Evolutionary conservation across 2,329 filamentous ascomycete species (phyloP).

Genomic region (Alternaria longipes): DNA sequence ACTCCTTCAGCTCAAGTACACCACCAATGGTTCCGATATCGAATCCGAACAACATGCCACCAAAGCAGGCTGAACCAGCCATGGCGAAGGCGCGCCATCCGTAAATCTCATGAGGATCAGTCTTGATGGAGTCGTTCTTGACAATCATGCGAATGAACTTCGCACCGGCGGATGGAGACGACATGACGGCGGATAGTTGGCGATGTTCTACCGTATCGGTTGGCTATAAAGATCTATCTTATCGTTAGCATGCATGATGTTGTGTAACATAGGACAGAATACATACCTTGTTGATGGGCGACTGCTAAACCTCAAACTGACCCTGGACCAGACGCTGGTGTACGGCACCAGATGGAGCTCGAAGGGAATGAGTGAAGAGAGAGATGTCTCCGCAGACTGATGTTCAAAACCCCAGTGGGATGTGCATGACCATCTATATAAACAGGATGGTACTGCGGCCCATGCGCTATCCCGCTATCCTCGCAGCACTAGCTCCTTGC

Average conservation of each 20-base stretch:
- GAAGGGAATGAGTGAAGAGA: constrained; percentile 16
- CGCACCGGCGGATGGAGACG: constrained; percentile 34
- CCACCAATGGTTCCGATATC: constrained; percentile 75
- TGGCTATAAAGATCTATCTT: not conserved
- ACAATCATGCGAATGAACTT: constrained; percentile 65
- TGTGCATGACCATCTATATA: constrained; percentile 34
- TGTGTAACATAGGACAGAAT: not conserved
- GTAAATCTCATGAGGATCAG: constrained; percentile 73
- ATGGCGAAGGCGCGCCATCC: constrained; percentile 73
- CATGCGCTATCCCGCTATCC: constrained; percentile 28
- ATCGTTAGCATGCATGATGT: constrained; percentile 2
- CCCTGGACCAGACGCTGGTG: constrained; percentile 16
- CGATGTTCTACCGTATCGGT: not conserved
- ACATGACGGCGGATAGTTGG: constrained; percentile 14
- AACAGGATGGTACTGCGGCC: constrained; percentile 31
- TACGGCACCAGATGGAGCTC: constrained; percentile 4
- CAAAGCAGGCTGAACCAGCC: constrained; percentile 73
- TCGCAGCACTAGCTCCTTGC: constrained; percentile 16
- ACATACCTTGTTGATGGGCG: constrained; percentile 17
- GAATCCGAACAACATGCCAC: constrained; percentile 73
- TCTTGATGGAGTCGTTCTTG: constrained; percentile 75
- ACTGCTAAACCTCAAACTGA: constrained; percentile 11
- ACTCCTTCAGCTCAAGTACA: constrained; percentile 68
- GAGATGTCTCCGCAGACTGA: constrained; percentile 33
- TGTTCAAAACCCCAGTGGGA: constrained; percentile 18